phyloP scores from a whole-genome alignment of 2,329 filamentous ascomycete genomes.

The Fusarium praegraminearum region DNA sequence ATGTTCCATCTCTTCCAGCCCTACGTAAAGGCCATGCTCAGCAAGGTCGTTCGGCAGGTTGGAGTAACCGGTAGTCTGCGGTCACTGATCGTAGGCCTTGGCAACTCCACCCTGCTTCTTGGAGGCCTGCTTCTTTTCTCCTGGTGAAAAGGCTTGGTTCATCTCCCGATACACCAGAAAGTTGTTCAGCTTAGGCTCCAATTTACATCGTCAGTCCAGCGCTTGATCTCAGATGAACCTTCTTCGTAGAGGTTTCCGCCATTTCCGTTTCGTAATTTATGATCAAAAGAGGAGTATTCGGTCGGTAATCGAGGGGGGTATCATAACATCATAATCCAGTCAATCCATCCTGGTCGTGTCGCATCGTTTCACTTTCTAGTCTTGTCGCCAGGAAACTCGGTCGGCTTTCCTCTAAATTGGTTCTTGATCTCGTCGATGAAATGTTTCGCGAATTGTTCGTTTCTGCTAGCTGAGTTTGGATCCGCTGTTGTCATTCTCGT shows the following conservation, averaged over 20 bases:
- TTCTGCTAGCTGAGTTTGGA: slow-evolving; percentile 44
- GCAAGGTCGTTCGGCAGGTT: background rate
- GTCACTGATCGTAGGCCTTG: slow-evolving; percentile 48
- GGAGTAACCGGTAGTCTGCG: slow-evolving; percentile 37
- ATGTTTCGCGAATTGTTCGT: slow-evolving; percentile 57
- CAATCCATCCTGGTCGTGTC: background rate
- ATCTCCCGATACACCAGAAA: slow-evolving; percentile 89
- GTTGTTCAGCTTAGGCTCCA: slow-evolving; percentile 92
- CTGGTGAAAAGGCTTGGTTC: slow-evolving; percentile 79
- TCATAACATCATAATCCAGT: slow-evolving; percentile 7
- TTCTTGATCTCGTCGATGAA: slow-evolving; percentile 65
- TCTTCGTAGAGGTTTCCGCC: slow-evolving; percentile 74
- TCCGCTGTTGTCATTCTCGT: slow-evolving; percentile 49
- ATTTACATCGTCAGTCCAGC: slow-evolving; percentile 91
- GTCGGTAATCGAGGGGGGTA: background rate
- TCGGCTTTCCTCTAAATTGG: slow-evolving; percentile 61
- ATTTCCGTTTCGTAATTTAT: background rate
- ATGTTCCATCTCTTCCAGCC: background rate
- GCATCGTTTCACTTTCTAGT: slow-evolving; percentile 40
- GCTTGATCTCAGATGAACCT: slow-evolving; percentile 88
- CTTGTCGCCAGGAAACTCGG: slow-evolving; percentile 51
- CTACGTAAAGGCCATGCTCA: background rate
- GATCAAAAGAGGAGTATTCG: background rate
- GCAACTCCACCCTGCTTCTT: slow-evolving; percentile 57
- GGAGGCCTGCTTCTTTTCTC: slow-evolving; percentile 85